phyloP scores from a whole-genome alignment of 1,284 basidiomycete species.

The Polyporus tsugae region DNA sequence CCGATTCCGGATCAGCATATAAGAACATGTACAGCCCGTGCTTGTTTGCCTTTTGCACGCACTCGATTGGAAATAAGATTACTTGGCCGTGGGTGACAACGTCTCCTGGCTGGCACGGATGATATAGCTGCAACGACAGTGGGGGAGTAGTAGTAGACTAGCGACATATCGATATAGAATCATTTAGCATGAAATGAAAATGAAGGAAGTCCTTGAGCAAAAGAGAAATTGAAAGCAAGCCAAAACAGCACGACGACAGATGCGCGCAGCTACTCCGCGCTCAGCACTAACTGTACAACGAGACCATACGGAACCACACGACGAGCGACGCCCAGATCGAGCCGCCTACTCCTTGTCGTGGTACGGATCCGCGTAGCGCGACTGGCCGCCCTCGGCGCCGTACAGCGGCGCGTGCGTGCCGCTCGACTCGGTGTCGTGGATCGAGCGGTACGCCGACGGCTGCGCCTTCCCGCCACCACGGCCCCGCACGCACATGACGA shows the following conservation, averaged over 20 bases:
- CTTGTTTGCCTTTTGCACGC: not conserved
- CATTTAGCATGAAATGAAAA: not conserved
- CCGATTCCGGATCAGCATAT: no score
- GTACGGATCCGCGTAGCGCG: slow-evolving; percentile 39
- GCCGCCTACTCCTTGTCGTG: slow-evolving; percentile 29
- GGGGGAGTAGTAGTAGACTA: not conserved
- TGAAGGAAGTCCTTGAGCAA: not conserved
- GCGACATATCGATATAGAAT: slow-evolving; percentile 5
- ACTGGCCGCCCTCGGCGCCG: slow-evolving; percentile 36
- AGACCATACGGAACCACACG: not conserved
- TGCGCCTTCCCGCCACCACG: slow-evolving; percentile 25
- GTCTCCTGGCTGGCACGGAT: not conserved
- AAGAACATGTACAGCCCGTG: no score
- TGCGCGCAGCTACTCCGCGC: not conserved
- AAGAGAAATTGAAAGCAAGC: slow-evolving; percentile 1
- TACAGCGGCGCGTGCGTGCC: slow-evolving; percentile 35
- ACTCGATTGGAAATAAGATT: slow-evolving; percentile 3
- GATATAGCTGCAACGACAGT: slow-evolving; percentile 14
- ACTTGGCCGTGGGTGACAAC: not conserved
- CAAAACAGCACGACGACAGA: not conserved
- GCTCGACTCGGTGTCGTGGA: slow-evolving; percentile 33
- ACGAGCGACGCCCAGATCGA: not conserved
- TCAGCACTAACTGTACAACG: not conserved
- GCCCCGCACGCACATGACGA: slow-evolving; percentile 30
- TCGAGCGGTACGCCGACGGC: slow-evolving; percentile 36